Evolutionary conservation across 768 basidiomycete genomes (phyloP).

Genomic region (Gymnopilus dilepis): DNA sequence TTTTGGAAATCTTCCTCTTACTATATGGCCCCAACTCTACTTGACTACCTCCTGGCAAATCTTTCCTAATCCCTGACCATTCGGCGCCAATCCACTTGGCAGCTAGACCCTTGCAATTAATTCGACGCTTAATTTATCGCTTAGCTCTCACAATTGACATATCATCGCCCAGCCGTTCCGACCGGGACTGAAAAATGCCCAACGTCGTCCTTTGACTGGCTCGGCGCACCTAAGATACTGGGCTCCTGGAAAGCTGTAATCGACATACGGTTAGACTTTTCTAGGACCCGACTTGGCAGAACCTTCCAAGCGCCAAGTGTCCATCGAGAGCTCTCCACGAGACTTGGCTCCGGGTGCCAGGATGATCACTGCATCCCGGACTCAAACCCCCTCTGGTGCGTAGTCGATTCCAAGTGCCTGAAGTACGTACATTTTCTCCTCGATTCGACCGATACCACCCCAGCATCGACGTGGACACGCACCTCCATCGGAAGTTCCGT

Average conservation of each 20-base stretch:
- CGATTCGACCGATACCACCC: background rate
- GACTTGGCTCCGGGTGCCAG: background rate
- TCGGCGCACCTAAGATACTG: background rate
- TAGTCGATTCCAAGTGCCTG: background rate
- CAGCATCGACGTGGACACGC: constrained; percentile 1
- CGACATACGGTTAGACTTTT: background rate
- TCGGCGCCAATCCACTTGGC: constrained; percentile 5
- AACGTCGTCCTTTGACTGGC: background rate
- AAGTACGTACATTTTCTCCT: background rate
- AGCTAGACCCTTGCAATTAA: background rate
- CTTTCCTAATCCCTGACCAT: background rate
- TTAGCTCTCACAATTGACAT: background rate
- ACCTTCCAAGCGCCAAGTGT: background rate
- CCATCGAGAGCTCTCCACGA: background rate
- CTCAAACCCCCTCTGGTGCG: background rate
- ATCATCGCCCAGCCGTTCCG: background rate
- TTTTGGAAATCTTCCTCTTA: background rate
- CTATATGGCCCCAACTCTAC: background rate
- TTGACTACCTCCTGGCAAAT: background rate
- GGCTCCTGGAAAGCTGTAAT: background rate
- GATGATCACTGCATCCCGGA: background rate
- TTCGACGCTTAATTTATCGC: constrained; percentile 5
- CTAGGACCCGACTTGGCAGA: background rate
- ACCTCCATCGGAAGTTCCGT: background rate
- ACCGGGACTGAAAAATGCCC: background rate